Conservation (phyloP, 2,329 filamentous ascomycete species). For the Cercospora zeina region DNA sequence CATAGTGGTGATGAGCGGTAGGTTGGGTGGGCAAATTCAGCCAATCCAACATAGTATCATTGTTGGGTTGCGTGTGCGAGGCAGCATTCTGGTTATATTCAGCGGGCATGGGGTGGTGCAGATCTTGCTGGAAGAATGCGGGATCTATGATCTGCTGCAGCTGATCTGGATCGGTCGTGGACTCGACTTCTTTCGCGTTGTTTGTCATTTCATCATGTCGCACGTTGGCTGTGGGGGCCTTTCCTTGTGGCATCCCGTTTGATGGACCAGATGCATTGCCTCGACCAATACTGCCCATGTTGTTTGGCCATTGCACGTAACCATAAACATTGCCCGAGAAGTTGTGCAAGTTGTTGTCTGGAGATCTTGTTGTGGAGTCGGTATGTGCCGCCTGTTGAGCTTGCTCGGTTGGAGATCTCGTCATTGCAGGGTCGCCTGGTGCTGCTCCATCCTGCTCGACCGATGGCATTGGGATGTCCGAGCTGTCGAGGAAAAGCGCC, state of each 20-base stretch:
- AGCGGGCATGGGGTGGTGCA: neutral
- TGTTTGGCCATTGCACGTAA: neutral
- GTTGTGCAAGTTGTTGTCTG: neutral
- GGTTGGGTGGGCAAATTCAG: neutral
- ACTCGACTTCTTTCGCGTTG: neutral
- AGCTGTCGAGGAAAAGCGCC: constrained; percentile 6
- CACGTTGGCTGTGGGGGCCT: neutral
- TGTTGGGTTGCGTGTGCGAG: neutral
- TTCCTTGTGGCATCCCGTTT: neutral
- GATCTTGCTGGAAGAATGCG: constrained; percentile 4
- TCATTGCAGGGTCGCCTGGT: neutral
- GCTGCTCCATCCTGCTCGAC: constrained; percentile 13
- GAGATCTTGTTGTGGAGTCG: neutral
- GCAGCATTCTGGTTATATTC: neutral
- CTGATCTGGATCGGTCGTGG: constrained; percentile 6
- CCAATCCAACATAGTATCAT: neutral
- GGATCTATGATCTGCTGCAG: neutral
- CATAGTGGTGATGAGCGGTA: neutral
- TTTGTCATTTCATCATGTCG: neutral
- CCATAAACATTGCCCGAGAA: neutral
- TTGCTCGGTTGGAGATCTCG: neutral
- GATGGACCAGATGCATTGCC: neutral
- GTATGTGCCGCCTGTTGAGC: neutral
- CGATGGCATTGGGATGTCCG: constrained; percentile 1
- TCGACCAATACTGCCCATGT: neutral